phyloP scores from a whole-genome alignment of 768 basidiomycete genomes.

The Chalciporus sphaerocephalus region DNA sequence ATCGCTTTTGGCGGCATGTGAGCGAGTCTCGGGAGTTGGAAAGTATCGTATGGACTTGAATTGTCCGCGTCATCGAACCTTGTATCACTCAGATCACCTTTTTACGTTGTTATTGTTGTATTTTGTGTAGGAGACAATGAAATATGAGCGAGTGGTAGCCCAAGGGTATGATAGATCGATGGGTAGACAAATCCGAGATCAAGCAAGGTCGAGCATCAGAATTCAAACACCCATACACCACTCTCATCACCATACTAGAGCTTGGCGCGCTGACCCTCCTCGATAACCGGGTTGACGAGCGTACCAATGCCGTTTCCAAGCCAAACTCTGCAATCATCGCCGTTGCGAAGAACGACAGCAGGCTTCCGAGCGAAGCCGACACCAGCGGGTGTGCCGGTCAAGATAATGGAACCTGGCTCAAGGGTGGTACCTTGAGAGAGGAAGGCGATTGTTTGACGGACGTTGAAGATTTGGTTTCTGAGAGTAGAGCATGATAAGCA shows the following conservation, averaged over 20 bases:
- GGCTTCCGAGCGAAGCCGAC: conserved; percentile 78
- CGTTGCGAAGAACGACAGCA: conserved; percentile 63
- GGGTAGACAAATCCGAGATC: not conserved
- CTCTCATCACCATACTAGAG: conserved; percentile 31
- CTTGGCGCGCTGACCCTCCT: conserved; percentile 52
- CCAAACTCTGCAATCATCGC: conserved; percentile 67
- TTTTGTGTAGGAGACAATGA: not conserved
- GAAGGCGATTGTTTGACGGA: conserved; percentile 72
- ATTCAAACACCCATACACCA: not conserved
- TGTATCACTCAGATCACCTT: conserved; percentile 8
- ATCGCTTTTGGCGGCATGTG: conserved; percentile 75
- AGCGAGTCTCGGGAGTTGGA: conserved; percentile 4
- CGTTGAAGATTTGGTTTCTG: conserved; percentile 79
- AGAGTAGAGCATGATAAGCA: not conserved
- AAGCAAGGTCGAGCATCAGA: not conserved
- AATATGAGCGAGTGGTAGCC: no score
- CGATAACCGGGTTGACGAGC: conserved; percentile 70
- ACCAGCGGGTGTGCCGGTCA: conserved; percentile 80
- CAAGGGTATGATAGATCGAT: not conserved
- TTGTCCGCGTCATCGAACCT: not conserved
- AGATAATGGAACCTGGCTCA: conserved; percentile 73
- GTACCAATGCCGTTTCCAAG: conserved; percentile 74
- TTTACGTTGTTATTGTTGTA: not conserved
- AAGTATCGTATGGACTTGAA: not conserved
- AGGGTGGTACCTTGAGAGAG: conserved; percentile 84